Conservation (phyloP, 768 basidiomycete species). For the Gyrodon lividus region DNA sequence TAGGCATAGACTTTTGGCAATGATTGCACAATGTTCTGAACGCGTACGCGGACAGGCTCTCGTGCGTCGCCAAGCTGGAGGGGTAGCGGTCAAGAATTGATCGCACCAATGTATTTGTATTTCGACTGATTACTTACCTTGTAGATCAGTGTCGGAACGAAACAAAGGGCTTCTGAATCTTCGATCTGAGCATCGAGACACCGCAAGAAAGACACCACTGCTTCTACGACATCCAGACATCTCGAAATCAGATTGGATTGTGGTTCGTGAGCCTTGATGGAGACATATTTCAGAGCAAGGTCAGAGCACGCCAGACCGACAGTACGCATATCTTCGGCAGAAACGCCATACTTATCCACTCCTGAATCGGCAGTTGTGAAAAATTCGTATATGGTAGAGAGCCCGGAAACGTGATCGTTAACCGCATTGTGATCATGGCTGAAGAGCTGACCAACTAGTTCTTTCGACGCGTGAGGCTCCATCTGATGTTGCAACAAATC, state of each 20-base stretch:
- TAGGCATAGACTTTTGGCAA: slow-evolving; percentile 91
- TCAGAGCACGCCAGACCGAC: slow-evolving; percentile 86
- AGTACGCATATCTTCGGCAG: slow-evolving; percentile 50
- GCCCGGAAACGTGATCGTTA: slow-evolving; percentile 84
- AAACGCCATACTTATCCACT: slow-evolving; percentile 49
- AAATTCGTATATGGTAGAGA: slow-evolving; percentile 73
- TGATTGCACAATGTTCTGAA: slow-evolving; percentile 80
- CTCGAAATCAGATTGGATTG: slow-evolving; percentile 87
- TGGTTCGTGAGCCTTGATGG: slow-evolving; percentile 85
- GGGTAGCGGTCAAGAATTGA: slow-evolving; percentile 1
- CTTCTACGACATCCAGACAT: slow-evolving; percentile 84
- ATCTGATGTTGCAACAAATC: slow-evolving; percentile 89
- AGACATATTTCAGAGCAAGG: slow-evolving; percentile 89
- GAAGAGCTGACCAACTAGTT: slow-evolving; percentile 76
- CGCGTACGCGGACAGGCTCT: slow-evolving; percentile 75
- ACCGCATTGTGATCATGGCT: slow-evolving; percentile 96
- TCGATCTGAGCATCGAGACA: slow-evolving; percentile 72
- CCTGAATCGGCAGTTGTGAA: slow-evolving; percentile 58
- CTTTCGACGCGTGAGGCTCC: slow-evolving; percentile 78
- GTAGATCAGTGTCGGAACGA: slow-evolving; percentile 84
- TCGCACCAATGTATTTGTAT: background rate
- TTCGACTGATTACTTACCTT: slow-evolving; percentile 55
- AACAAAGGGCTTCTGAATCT: slow-evolving; percentile 83
- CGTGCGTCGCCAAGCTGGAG: slow-evolving; percentile 87
- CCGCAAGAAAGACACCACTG: slow-evolving; percentile 74